A percentile compares a stretch with the other conserved stretches of the same genome.
Conservation (phyloP, 2,329 filamentous ascomycete species). For the Pseudocercospora macadamiae region DNA sequence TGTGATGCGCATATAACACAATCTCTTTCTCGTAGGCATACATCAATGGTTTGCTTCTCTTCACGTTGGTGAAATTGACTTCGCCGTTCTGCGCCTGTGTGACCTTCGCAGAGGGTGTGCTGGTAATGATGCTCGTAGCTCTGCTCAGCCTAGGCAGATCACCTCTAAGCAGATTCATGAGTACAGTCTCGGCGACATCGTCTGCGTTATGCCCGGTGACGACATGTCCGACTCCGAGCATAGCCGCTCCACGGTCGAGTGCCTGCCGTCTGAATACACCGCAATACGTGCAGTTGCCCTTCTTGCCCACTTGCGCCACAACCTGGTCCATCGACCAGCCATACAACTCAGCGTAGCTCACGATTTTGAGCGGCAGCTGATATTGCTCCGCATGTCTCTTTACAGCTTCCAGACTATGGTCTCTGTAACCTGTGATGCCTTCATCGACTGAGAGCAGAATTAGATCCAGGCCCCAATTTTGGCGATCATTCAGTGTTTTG, state of each 20-base stretch:
- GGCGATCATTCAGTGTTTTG: slow-evolving; percentile 89
- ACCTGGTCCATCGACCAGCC: slow-evolving; percentile 99
- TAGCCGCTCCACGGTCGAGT: slow-evolving; percentile 86
- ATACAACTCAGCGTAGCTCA: slow-evolving; percentile 92
- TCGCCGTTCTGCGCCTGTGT: slow-evolving; percentile 22
- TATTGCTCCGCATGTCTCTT: slow-evolving; percentile 92
- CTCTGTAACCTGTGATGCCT: slow-evolving; percentile 94
- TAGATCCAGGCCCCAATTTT: slow-evolving; percentile 83
- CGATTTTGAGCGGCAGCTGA: slow-evolving; percentile 85
- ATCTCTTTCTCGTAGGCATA: slow-evolving; percentile 99
- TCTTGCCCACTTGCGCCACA: slow-evolving; percentile 93
- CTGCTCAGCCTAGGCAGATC: slow-evolving; percentile 85
- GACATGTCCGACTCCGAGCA: slow-evolving; percentile 85
- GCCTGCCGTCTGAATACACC: slow-evolving; percentile 95
- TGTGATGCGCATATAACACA: slow-evolving; percentile 95
- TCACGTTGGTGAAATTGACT: slow-evolving; percentile 77
- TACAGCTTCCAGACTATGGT: slow-evolving; percentile 94
- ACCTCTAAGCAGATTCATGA: slow-evolving; percentile 94
- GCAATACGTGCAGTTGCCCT: slow-evolving; percentile 98
- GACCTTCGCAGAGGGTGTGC: slow-evolving; percentile 49
- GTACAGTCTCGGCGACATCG: slow-evolving; percentile 92
- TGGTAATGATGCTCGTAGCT: slow-evolving; percentile 84
- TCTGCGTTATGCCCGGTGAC: slow-evolving; percentile 98
- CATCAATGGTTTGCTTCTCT: slow-evolving; percentile 94
- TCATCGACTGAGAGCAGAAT: slow-evolving; percentile 92